phyloP scores from a whole-genome alignment of 2,329 filamentous ascomycete genomes.

The Calonectria pteridis region DNA sequence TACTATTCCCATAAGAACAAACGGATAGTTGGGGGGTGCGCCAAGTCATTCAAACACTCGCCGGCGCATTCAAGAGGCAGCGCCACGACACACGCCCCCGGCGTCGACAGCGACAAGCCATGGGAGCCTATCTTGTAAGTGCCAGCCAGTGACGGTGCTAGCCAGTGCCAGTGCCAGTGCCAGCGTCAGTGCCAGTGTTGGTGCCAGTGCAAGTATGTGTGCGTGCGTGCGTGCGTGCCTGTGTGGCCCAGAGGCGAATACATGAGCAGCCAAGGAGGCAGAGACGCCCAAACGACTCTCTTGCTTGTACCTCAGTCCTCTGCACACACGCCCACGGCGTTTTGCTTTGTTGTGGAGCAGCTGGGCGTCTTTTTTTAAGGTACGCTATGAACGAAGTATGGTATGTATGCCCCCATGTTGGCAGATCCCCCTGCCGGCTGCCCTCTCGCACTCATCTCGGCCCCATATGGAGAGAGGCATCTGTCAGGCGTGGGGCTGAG shows the following conservation, averaged over 20 bases:
- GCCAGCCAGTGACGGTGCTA: neutral
- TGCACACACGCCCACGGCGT: constrained; percentile 10
- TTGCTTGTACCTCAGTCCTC: neutral
- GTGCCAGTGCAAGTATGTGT: neutral
- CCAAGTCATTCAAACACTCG: constrained; percentile 23
- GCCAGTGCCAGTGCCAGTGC: neutral
- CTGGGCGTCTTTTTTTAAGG: neutral
- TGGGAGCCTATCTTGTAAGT: neutral
- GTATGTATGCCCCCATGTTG: constrained; percentile 21
- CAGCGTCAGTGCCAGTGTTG: constrained; percentile 10
- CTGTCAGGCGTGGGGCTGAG: constrained; percentile 34
- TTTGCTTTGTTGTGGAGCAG: neutral
- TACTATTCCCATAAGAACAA: constrained; percentile 32
- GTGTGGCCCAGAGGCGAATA: neutral
- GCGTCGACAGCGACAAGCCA: neutral
- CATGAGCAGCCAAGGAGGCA: neutral
- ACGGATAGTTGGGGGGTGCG: constrained; percentile 34
- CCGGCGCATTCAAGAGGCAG: constrained; percentile 26
- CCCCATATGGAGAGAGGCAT: constrained; percentile 36
- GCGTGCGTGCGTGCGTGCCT: neutral
- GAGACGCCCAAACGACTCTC: neutral
- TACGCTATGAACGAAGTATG: neutral
- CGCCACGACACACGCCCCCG: constrained; percentile 9
- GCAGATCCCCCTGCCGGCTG: constrained; percentile 18
- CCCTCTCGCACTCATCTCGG: constrained; percentile 31